A percentile compares a stretch with the other conserved stretches of the same genome.
These are phyloP conservation scores for Intubia oerlemansii DNA, from an alignment of 2,329 filamentous ascomycete genomes.

Conservation along the genomic window DNA sequence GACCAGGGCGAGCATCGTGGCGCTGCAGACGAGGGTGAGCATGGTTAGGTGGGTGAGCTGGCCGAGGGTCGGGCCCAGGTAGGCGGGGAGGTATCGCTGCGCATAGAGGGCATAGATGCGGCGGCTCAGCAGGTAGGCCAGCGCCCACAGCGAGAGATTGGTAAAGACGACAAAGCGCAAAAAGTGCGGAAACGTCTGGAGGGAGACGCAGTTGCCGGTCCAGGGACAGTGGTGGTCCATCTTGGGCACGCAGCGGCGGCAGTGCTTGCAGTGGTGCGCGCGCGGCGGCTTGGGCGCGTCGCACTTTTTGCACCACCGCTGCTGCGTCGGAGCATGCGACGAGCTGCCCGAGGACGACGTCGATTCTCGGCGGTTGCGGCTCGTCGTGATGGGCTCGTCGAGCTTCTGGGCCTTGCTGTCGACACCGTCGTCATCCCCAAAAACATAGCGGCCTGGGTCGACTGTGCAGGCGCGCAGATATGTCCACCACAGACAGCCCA, in stretches of 20 bases:
- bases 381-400: background rate
- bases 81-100: slow-evolving; percentile 45
- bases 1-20: slow-evolving; percentile 38
- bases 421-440: too few relatives aligned
- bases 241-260: slow-evolving; percentile 51
- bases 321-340: slow-evolving; percentile 1
- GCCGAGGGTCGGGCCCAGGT: slow-evolving; percentile 44
- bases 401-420: background rate
- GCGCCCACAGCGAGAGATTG: slow-evolving; percentile 39
- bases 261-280: slow-evolving; percentile 64
- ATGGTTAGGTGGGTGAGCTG: slow-evolving; percentile 40
- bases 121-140: slow-evolving; percentile 37
- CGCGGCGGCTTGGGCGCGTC: slow-evolving; percentile 51
- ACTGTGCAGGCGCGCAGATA: slow-evolving; percentile 42
- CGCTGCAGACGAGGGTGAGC: slow-evolving; percentile 32
- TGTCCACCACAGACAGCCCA: slow-evolving; percentile 43
- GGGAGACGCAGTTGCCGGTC: slow-evolving; percentile 66
- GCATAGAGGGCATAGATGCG: slow-evolving; percentile 41
- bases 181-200: slow-evolving; percentile 67
- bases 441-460: slow-evolving; percentile 33
- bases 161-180: slow-evolving; percentile 55
- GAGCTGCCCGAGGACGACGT: slow-evolving; percentile 2
- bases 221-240: slow-evolving; percentile 83
- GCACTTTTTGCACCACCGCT: slow-evolving; percentile 58
- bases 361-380: slow-evolving; percentile 1